Evolutionary conservation across 2,329 filamentous ascomycete genomes (phyloP).

Genomic region (Tolypocladium amazonense): DNA sequence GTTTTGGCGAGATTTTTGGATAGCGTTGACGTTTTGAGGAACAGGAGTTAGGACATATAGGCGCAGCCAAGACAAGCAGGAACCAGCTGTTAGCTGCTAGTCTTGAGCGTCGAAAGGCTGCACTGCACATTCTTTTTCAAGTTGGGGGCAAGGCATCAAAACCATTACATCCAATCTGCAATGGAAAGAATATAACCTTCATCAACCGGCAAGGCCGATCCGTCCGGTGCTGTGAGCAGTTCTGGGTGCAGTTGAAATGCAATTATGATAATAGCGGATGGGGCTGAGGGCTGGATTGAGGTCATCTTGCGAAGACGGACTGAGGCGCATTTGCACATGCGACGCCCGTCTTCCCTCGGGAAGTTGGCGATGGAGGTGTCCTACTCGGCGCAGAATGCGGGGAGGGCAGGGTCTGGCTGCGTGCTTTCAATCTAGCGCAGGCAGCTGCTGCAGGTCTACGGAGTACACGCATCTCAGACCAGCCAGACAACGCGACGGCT

Average conservation of each 20-base stretch:
- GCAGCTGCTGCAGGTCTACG: neutral
- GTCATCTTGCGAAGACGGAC: neutral
- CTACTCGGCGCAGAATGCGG: neutral
- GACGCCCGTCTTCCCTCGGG: neutral
- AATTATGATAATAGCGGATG: neutral
- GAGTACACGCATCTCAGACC: neutral
- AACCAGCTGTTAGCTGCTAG: neutral
- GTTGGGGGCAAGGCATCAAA: neutral
- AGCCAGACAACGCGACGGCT: neutral
- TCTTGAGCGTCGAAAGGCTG: neutral
- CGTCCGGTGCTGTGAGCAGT: too few species aligned
- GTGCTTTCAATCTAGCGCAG: neutral
- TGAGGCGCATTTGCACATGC: conserved; percentile 6
- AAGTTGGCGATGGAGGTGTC: neutral
- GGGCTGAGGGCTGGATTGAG: neutral
- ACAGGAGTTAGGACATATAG: neutral
- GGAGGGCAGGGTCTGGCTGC: neutral
- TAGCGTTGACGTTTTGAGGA: neutral
- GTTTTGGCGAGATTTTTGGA: neutral
- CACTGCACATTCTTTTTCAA: too few species aligned
- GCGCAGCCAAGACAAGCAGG: neutral
- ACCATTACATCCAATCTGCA: neutral
- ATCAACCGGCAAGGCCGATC: neutral
- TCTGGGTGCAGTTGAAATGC: neutral
- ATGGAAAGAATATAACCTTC: neutral